A percentile compares a stretch with the other conserved stretches of the same genome.
Conservation (phyloP, 2,329 filamentous ascomycete species). For the Chrysosporium keratinophilum region DNA sequence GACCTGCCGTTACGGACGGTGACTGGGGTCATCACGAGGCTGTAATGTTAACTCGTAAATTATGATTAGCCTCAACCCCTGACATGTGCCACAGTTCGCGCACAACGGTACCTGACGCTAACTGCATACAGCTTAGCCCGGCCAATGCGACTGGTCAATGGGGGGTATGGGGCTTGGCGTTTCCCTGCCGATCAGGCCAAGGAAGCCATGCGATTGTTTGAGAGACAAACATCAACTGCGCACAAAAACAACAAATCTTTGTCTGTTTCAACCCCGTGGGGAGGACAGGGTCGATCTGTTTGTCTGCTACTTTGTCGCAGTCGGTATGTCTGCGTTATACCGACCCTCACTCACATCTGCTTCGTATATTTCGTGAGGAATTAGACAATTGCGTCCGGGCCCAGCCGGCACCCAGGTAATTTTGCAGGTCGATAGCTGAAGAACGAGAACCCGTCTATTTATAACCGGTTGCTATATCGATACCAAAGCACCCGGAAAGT, state of each 20-base stretch:
- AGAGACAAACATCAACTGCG: background rate
- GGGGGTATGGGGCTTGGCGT: background rate
- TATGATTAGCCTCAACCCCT: background rate
- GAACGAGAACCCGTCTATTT: background rate
- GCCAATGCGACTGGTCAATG: background rate
- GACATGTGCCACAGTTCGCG: background rate
- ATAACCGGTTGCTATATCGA: background rate
- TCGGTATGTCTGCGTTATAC: background rate
- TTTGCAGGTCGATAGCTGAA: background rate
- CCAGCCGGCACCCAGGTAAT: too few species aligned
- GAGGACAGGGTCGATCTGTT: background rate
- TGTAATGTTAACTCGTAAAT: background rate
- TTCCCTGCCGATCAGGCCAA: background rate
- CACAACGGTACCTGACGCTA: constrained; percentile 9
- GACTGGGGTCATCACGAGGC: background rate
- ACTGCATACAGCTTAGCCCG: background rate
- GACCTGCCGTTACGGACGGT: background rate
- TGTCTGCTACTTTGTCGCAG: background rate
- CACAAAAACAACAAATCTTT: background rate
- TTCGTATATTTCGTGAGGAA: background rate
- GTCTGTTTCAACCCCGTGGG: background rate
- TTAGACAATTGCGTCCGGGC: background rate
- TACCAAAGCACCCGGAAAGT: background rate
- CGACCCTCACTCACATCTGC: background rate
- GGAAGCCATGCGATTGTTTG: constrained; percentile 11